phyloP scores from a whole-genome alignment of 2,329 filamentous ascomycete genomes.

The Diaporthe citrichinensis region DNA sequence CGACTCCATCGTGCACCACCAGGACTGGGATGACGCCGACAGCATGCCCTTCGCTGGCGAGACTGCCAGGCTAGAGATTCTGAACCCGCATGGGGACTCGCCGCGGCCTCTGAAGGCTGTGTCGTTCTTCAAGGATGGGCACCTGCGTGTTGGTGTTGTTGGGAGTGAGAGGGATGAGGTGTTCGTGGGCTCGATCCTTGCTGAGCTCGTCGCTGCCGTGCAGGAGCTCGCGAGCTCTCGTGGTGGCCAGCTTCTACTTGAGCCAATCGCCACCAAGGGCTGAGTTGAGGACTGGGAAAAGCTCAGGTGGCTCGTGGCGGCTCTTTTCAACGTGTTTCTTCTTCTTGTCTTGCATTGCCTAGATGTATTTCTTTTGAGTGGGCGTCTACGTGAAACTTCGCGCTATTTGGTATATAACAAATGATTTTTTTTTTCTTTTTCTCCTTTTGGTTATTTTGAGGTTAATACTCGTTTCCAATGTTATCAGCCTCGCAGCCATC shows the following conservation, averaged over 20 bases:
- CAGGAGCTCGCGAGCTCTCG: constrained; percentile 18
- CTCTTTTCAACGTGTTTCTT: not conserved
- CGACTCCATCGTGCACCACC: constrained; percentile 54
- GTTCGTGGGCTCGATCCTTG: constrained; percentile 53
- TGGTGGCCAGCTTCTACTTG: not conserved
- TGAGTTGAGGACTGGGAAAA: not conserved
- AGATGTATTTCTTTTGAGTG: no score
- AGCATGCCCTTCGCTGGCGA: constrained; percentile 55
- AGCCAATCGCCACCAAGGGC: no score
- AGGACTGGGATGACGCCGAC: constrained; percentile 58
- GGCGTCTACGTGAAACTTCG: no score
- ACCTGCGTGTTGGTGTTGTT: constrained; percentile 59
- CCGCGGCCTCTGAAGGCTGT: constrained; percentile 60
- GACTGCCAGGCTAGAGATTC: constrained; percentile 49
- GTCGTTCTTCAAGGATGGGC: constrained; percentile 57
- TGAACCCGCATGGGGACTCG: constrained; percentile 56
- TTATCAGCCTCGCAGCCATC: no score
- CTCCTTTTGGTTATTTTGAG: no score
- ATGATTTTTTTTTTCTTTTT: no score
- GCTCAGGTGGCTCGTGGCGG: not conserved
- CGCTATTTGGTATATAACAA: no score
- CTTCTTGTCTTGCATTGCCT: no score
- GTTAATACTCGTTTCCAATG: no score
- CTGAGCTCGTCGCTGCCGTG: constrained; percentile 47
- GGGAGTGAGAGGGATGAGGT: constrained; percentile 56